Percentiles rank a stretch among this genome's conserved stretches.
These are phyloP conservation scores for Pezicula neosporulosa DNA, from an alignment of 2,329 filamentous ascomycete species.

Conservation along the genomic window DNA sequence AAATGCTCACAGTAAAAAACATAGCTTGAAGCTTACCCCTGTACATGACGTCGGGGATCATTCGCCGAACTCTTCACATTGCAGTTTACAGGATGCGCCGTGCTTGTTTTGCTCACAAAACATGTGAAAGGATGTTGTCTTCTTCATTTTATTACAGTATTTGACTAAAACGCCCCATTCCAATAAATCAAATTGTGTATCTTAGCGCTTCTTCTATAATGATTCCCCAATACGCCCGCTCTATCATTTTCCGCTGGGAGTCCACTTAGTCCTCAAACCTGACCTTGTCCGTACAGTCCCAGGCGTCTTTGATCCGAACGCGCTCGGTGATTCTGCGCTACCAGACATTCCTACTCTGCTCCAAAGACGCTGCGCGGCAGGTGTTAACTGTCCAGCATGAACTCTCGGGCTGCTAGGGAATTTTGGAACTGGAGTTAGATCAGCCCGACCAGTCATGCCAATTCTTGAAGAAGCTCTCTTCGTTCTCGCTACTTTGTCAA, in stretches of 20 bases:
- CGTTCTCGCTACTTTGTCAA: constrained; percentile 73
- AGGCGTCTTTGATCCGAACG: constrained; percentile 24
- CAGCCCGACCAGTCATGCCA: constrained; percentile 56
- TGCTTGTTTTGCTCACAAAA: too few relatives aligned
- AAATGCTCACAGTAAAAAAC: background rate
- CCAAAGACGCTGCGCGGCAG: constrained; percentile 69
- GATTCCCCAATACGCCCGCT: background rate
- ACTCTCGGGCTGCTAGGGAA: constrained; percentile 65
- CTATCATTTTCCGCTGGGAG: constrained; percentile 15
- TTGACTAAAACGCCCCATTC: too few relatives aligned
- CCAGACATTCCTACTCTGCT: constrained; percentile 51
- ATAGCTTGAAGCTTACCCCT: constrained; percentile 2
- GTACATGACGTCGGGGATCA: background rate
- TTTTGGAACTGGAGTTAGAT: constrained; percentile 61
- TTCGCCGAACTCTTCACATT: background rate
- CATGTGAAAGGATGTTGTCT: too few relatives aligned
- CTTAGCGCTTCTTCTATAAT: constrained; percentile 5
- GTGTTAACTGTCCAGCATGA: constrained; percentile 56
- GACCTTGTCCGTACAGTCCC: constrained; percentile 22
- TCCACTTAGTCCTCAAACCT: constrained; percentile 22
- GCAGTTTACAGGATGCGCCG: too few relatives aligned
- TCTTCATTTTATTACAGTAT: too few relatives aligned
- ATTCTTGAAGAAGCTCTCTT: constrained; percentile 61
- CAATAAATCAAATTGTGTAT: background rate
- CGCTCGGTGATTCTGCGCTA: constrained; percentile 21